phyloP scores from a whole-genome alignment of 2,329 filamentous ascomycete species.

The Penicillium freii region DNA sequence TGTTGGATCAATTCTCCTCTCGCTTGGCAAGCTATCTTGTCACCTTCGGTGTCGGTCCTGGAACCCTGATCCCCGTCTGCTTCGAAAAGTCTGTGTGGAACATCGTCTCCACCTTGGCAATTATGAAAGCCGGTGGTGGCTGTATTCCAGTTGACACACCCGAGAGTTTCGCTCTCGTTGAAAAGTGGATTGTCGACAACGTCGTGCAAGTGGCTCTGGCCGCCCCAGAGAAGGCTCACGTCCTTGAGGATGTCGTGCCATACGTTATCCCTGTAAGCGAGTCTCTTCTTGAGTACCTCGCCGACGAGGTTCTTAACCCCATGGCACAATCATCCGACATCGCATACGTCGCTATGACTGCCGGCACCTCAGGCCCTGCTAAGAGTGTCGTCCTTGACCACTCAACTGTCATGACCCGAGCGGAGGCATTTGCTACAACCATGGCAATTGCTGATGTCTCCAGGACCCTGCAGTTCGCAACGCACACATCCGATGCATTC shows the following conservation, averaged over 20 bases:
- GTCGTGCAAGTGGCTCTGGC: conserved; percentile 42
- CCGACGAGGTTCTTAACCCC: conserved; percentile 6
- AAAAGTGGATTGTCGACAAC: conserved; percentile 42
- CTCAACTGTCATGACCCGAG: conserved; percentile 30
- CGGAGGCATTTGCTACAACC: conserved; percentile 28
- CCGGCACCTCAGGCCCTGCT: conserved; percentile 31
- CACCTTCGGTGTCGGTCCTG: conserved; percentile 30
- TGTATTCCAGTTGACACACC: conserved; percentile 40
- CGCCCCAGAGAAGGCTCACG: conserved; percentile 35
- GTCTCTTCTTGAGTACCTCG: conserved; percentile 38
- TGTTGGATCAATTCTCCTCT: conserved; percentile 35
- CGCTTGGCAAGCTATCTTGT: conserved; percentile 31
- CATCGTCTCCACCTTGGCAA: conserved; percentile 29
- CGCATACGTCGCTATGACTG: conserved; percentile 38
- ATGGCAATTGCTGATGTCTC: conserved; percentile 24
- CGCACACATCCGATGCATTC: conserved; percentile 49
- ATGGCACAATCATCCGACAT: conserved; percentile 19
- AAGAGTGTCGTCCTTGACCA: conserved; percentile 43
- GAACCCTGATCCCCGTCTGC: conserved; percentile 28
- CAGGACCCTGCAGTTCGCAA: conserved; percentile 43
- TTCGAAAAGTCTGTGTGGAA: conserved; percentile 34
- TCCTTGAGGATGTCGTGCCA: conserved; percentile 44
- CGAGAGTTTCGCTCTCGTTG: conserved; percentile 32
- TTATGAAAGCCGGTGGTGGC: conserved; percentile 33
- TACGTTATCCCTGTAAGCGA: conserved; percentile 38